Evolutionary conservation across 768 basidiomycete genomes (phyloP), one percentile per base, ranked within the genome.

Genomic region (Cystobasidiopsis lactophilus): DNA sequence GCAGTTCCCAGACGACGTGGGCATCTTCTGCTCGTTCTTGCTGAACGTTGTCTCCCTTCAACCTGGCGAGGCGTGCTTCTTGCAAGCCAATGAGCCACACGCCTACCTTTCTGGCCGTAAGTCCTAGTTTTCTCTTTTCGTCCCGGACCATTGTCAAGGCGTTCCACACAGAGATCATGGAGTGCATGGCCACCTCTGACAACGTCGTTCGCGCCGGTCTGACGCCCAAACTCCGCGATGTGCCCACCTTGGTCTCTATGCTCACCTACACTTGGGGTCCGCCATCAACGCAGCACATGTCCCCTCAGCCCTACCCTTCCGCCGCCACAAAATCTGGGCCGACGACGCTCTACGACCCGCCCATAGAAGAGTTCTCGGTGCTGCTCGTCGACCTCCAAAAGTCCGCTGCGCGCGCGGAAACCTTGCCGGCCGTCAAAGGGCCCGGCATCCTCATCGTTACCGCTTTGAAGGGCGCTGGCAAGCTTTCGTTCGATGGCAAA

Each of bases 181-280:
- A 96, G 64, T 91, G 86, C 70, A 96, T 96, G 89, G 91, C 91
- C 24, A 89, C 89, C 57, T 89, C 85, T 0, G 93, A 98, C 70
- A 96, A 96, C 66, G 93, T 98, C 66, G 89, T 98, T 58, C 84
- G 93, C 30, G 93, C 93, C 5, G 93, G 93, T 14, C 77, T 98
- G 38, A 98, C 93, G 0, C 91, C 93, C 1, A 98, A 98, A 68
- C 74, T 85, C 30, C 79, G 93, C 50, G 93, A 98, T 65, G 78
- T 98, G 33, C 77, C 79, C 10, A 95, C 91, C 58, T 77, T 98
- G 40, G 73, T 93, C 54, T 71, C 75, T 3, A 80, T 82, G 57
- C 74, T 96, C 54, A 95, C 88, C 9, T 98, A 96, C 66, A 72
- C 69, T 46, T 73, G 85, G 9, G 77, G 78, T 1, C 72, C 74